These are phyloP conservation scores for Didymella glomerata DNA, from an alignment of 2,329 filamentous ascomycete genomes.

Conservation along the genomic window DNA sequence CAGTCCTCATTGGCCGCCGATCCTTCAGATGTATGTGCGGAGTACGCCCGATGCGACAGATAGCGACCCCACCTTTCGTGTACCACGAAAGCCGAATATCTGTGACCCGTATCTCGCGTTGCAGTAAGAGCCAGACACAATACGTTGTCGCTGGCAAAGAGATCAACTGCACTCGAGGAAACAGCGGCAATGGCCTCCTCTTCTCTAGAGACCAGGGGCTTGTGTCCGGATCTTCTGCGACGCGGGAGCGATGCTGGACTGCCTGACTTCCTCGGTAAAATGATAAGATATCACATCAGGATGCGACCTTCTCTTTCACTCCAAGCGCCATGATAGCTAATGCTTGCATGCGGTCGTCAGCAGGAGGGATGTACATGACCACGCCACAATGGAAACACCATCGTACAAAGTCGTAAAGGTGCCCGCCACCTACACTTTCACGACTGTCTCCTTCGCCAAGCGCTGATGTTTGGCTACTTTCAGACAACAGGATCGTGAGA, in stretches of 20 bases:
- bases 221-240: too few relatives aligned
- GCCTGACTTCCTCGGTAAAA: neutral
- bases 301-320: slow-evolving; percentile 14
- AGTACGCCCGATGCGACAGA: neutral
- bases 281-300: slow-evolving; percentile 7
- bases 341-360: neutral
- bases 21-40: neutral
- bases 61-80: neutral
- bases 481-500: neutral
- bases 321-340: slow-evolving; percentile 12
- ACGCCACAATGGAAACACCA: neutral
- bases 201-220: too few relatives aligned
- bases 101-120: too few relatives aligned
- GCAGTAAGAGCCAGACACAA: too few relatives aligned
- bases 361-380: neutral
- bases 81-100: neutral
- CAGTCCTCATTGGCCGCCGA: neutral
- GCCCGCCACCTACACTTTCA: neutral
- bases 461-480: slow-evolving; percentile 2
- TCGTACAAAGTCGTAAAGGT: slow-evolving; percentile 1
- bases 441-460: slow-evolving; percentile 4
- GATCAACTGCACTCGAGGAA: too few relatives aligned
- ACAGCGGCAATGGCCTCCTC: too few relatives aligned
- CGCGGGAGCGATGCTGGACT: too few relatives aligned
- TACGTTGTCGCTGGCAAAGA: too few relatives aligned